Percentiles rank a stretch among this genome's conserved stretches.
Evolutionary conservation across 352 stramenopile genomes (phyloP).

Genomic region (Globisporangium emineosum): DNA sequence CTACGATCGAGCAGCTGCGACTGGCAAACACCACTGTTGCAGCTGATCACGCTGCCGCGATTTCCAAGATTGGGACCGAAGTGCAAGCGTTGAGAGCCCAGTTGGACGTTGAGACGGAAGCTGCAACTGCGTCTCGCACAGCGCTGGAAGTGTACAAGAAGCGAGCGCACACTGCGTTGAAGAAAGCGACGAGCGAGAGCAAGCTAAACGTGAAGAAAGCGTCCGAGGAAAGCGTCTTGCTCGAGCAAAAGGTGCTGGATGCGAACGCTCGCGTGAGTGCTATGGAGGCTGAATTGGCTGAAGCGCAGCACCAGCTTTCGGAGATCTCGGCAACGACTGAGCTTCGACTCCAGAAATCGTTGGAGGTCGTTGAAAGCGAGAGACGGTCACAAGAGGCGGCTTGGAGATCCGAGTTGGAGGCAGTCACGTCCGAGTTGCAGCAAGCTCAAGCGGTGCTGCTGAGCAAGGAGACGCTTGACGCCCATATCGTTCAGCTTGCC

Average conservation of each 20-base stretch:
- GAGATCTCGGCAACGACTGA: conserved; percentile 24
- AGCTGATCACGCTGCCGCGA: conserved; percentile 17
- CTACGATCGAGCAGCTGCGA: conserved; percentile 34
- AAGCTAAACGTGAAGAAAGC: conserved; percentile 58
- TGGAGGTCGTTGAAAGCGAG: conserved; percentile 30
- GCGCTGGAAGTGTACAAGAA: conserved; percentile 84
- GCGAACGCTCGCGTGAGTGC: conserved; percentile 34
- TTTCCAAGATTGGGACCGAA: conserved; percentile 28
- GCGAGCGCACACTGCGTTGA: conserved; percentile 65
- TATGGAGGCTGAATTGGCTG: conserved; percentile 36
- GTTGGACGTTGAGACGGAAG: conserved; percentile 50
- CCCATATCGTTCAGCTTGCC: conserved; percentile 33
- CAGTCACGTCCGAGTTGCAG: conserved; percentile 32
- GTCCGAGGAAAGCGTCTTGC: conserved; percentile 33
- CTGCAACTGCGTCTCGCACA: conserved; percentile 35
- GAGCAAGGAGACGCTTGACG: conserved; percentile 29
- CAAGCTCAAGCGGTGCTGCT: conserved; percentile 23
- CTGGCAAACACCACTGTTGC: conserved; percentile 15
- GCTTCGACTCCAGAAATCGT: conserved; percentile 17
- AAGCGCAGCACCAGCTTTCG: conserved; percentile 22
- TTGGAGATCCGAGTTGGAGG: conserved; percentile 29
- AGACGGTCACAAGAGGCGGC: conserved; percentile 22
- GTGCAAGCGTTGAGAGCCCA: conserved; percentile 28
- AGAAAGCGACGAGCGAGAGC: conserved; percentile 70
- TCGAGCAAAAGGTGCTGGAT: conserved; percentile 42